Conservation (phyloP, 495 filamentous ascomycete species). For the Hypoxylon trugodes region DNA sequence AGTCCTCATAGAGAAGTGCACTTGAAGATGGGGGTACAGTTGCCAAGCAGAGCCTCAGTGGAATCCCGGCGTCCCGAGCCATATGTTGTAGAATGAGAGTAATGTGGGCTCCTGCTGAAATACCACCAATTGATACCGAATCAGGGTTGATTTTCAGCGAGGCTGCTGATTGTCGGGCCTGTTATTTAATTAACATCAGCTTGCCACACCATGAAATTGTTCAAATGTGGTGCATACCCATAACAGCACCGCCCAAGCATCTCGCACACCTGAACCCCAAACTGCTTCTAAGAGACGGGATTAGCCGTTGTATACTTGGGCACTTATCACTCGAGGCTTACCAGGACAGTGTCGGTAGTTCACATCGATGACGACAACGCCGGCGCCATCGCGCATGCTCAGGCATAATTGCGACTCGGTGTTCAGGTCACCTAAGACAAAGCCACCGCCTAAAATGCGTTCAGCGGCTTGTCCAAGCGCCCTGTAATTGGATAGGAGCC, state of each 20-base stretch:
- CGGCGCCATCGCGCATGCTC: slow-evolving; percentile 54
- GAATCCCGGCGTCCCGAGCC: slow-evolving; percentile 56
- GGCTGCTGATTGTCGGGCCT: slow-evolving; percentile 44
- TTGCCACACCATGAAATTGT: neutral
- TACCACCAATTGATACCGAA: slow-evolving; percentile 59
- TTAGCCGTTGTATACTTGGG: neutral
- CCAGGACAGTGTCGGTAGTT: slow-evolving; percentile 60
- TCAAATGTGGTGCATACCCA: slow-evolving; percentile 42
- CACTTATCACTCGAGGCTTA: slow-evolving; percentile 24
- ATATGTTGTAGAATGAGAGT: slow-evolving; percentile 57
- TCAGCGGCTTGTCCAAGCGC: neutral
- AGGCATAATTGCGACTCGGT: slow-evolving; percentile 56
- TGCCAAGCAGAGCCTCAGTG: slow-evolving; percentile 52
- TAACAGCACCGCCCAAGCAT: slow-evolving; percentile 55
- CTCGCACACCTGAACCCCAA: slow-evolving; percentile 58
- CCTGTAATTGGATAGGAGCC: neutral
- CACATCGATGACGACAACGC: slow-evolving; percentile 58
- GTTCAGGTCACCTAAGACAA: slow-evolving; percentile 57
- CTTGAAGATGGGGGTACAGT: slow-evolving; percentile 54
- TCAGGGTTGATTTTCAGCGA: slow-evolving; percentile 53
- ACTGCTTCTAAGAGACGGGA: slow-evolving; percentile 43
- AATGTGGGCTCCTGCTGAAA: slow-evolving; percentile 60
- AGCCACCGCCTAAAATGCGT: slow-evolving; percentile 47
- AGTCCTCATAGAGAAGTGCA: slow-evolving; percentile 47
- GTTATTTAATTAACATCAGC: neutral